These are phyloP conservation scores for Hsuehochloa calcarea DNA, from an alignment of 176 grass and related monocot genomes.

Conservation along the genomic window DNA sequence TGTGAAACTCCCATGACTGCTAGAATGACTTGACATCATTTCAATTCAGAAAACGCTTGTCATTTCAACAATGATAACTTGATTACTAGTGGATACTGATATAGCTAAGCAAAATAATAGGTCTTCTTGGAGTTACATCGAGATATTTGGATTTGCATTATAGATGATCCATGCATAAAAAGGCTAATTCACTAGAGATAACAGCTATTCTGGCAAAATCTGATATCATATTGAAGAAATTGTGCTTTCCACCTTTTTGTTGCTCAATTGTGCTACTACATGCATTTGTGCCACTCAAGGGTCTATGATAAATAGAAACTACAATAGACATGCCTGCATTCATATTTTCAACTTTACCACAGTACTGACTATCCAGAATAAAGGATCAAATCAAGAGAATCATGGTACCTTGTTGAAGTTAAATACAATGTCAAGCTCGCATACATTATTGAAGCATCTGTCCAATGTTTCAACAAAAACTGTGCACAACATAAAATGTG, in stretches of 20 bases:
- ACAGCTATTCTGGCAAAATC: neutral
- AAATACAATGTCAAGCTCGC: slow-evolving; percentile 89
- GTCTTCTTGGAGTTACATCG: neutral
- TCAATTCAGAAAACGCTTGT: neutral
- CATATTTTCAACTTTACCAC: neutral
- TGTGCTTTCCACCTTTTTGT: neutral
- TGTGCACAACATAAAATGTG: slow-evolving; percentile 38
- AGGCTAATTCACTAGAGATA: neutral
- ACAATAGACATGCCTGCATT: neutral
- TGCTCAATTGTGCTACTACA: neutral
- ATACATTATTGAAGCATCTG: slow-evolving; percentile 99
- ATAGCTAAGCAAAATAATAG: neutral
- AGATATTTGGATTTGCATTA: neutral
- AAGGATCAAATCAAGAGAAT: slow-evolving; percentile 19
- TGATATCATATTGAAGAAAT: neutral
- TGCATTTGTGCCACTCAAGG: neutral
- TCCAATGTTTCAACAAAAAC: slow-evolving; percentile 95
- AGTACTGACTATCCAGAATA: neutral
- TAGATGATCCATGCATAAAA: neutral
- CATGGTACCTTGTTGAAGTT: slow-evolving; percentile 93
- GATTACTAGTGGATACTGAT: neutral
- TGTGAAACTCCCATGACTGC: neutral
- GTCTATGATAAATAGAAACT: neutral
- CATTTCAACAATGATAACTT: neutral
- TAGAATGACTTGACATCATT: slow-evolving; percentile 6